A percentile compares a stretch with the other conserved stretches of the same genome.
phyloP scores from a whole-genome alignment of 2,329 filamentous ascomycete species.

The Westerdykella ornata region DNA sequence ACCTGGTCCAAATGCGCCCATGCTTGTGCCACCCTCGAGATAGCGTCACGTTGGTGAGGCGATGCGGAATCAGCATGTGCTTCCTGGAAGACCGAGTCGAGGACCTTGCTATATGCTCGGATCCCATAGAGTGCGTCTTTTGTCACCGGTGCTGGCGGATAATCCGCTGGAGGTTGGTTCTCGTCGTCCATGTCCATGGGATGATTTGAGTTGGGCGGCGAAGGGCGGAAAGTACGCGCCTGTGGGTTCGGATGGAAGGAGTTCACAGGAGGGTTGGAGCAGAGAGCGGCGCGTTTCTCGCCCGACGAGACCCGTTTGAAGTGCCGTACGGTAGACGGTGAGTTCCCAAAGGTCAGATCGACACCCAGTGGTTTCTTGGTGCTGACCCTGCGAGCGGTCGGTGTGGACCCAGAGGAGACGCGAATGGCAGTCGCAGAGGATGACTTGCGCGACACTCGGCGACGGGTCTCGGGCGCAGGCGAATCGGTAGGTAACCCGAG shows the following conservation, averaged over 20 bases:
- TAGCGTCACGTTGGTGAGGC: constrained; percentile 69
- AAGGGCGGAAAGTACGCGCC: constrained; percentile 34
- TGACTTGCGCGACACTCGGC: constrained; percentile 29
- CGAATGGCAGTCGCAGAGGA: constrained; percentile 37
- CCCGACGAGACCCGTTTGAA: constrained; percentile 80
- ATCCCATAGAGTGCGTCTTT: constrained; percentile 82
- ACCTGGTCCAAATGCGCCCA: constrained; percentile 77
- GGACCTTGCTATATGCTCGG: constrained; percentile 69
- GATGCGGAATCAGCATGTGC: constrained; percentile 71
- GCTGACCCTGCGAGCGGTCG: constrained; percentile 42
- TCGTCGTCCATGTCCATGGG: constrained; percentile 46
- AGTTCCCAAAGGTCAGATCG: constrained; percentile 90
- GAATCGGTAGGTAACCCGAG: constrained; percentile 37
- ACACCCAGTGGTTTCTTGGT: constrained; percentile 73
- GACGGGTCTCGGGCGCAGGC: constrained; percentile 20
- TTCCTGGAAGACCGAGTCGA: constrained; percentile 80
- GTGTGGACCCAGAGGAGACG: constrained; percentile 32
- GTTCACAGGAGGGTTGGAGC: constrained; percentile 24
- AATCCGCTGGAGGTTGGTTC: constrained; percentile 51
- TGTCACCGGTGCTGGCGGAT: constrained; percentile 48
- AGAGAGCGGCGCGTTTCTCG: constrained; percentile 32
- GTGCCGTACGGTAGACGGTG: constrained; percentile 81
- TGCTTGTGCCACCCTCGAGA: constrained; percentile 76
- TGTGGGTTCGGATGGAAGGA: constrained; percentile 33
- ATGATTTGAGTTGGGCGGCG: constrained; percentile 28